Evolutionary conservation across 2,329 filamentous ascomycete species (phyloP).

Genomic region (Fusarium keratoplasticum): DNA sequence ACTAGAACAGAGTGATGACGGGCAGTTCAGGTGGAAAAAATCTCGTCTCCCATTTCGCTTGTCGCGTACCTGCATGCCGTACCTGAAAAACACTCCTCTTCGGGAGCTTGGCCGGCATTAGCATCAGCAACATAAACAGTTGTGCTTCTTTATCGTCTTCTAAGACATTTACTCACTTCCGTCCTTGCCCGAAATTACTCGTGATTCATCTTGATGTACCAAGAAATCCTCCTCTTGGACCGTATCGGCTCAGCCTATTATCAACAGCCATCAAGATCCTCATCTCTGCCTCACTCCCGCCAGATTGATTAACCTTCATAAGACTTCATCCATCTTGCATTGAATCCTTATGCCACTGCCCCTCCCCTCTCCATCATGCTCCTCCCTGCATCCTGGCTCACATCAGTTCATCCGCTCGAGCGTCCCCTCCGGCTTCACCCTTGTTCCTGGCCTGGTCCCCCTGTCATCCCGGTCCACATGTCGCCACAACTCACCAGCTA

Average conservation of each 20-base stretch:
- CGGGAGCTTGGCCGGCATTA: constrained; percentile 17
- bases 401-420: constrained; percentile 34
- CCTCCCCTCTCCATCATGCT: constrained; percentile 7
- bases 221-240: background rate
- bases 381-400: constrained; percentile 22
- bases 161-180: background rate
- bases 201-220: background rate
- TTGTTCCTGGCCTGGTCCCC: constrained; percentile 19
- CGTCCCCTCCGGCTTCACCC: constrained; percentile 11
- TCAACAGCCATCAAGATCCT: background rate
- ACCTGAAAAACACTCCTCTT: constrained; percentile 32
- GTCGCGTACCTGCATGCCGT: constrained; percentile 19
- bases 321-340: constrained; percentile 8
- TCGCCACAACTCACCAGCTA: constrained; percentile 17
- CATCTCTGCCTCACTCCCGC: background rate
- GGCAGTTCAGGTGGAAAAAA: constrained; percentile 3
- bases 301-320: constrained; percentile 7
- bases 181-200: background rate
- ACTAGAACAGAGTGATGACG: constrained; percentile 9
- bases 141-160: background rate
- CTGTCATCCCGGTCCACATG: constrained; percentile 5
- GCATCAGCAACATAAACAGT: background rate
- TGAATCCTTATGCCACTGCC: constrained; percentile 18
- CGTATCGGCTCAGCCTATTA: background rate
- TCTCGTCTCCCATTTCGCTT: constrained; percentile 9